Percentiles rank a stretch among this genome's conserved stretches.
These are phyloP conservation scores for Pichia heedii DNA, from an alignment of 805 yeast species.

Conservation along the genomic window DNA sequence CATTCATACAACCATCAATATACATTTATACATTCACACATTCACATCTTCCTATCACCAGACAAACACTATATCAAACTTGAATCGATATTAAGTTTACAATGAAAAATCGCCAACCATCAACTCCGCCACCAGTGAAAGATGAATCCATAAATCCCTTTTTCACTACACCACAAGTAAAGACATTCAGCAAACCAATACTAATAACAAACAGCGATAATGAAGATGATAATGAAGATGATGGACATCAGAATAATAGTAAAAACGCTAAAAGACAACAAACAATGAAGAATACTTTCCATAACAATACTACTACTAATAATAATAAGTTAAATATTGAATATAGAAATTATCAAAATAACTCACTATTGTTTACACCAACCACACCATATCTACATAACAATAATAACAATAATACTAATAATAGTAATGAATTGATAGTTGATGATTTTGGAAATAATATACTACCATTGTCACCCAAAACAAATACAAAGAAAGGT, in stretches of 20 bases:
- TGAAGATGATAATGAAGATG: background rate
- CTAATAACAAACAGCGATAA: too few species aligned
- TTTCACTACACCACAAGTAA: slow-evolving; percentile 3
- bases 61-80: too few species aligned
- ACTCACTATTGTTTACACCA: slow-evolving; percentile 6
- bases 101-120: slow-evolving; percentile 15
- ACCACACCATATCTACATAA: slow-evolving; percentile 10
- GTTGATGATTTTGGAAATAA: slow-evolving; percentile 1
- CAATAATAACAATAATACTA: background rate
- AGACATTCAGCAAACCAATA: too few species aligned
- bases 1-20: too few species aligned
- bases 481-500: slow-evolving; percentile 6
- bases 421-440: too few species aligned
- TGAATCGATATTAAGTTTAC: too few species aligned
- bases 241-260: background rate
- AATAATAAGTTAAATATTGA: background rate
- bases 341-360: background rate
- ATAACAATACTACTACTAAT: background rate
- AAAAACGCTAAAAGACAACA: too few species aligned
- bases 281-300: background rate
- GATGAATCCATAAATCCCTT: background rate
- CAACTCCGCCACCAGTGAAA: slow-evolving; percentile 19
- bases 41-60: too few species aligned
- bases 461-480: slow-evolving; percentile 7
- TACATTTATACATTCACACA: too few species aligned